Conservation (phyloP, 179 eudicot species). For the Spinacia oleracea region DNA sequence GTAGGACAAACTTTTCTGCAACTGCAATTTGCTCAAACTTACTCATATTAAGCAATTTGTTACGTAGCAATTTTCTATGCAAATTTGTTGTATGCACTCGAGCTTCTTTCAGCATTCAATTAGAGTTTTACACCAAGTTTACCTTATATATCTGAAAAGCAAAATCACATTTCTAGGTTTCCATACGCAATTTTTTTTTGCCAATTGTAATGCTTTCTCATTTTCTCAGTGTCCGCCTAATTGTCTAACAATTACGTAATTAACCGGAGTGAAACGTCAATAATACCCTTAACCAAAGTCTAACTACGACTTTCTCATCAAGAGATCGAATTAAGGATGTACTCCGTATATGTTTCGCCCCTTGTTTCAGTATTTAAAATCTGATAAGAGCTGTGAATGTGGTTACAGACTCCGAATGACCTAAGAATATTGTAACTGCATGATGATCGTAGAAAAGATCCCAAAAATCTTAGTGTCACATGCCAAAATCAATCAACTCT, state of each 20-base stretch:
- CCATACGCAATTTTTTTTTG: background rate
- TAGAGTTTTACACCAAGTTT: background rate
- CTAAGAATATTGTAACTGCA: conserved; percentile 13
- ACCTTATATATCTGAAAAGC: background rate
- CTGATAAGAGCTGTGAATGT: background rate
- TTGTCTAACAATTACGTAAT: background rate
- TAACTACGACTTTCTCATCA: background rate
- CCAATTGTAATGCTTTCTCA: background rate
- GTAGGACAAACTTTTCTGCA: background rate
- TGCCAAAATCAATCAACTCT: conserved; percentile 2
- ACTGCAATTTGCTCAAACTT: conserved; percentile 13
- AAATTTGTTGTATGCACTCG: background rate
- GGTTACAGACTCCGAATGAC: no score
- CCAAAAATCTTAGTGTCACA: conserved; percentile 10
- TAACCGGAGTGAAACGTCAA: background rate
- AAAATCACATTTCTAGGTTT: background rate
- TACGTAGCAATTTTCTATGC: background rate
- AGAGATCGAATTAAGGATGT: no score
- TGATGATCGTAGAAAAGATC: background rate
- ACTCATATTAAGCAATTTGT: background rate
- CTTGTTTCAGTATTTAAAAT: background rate
- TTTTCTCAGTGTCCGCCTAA: background rate
- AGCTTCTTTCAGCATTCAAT: background rate
- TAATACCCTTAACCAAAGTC: background rate
- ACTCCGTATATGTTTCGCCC: no score